phyloP scores from a whole-genome alignment of 345 rosid genomes.

The Eucalyptus leucophloia region DNA sequence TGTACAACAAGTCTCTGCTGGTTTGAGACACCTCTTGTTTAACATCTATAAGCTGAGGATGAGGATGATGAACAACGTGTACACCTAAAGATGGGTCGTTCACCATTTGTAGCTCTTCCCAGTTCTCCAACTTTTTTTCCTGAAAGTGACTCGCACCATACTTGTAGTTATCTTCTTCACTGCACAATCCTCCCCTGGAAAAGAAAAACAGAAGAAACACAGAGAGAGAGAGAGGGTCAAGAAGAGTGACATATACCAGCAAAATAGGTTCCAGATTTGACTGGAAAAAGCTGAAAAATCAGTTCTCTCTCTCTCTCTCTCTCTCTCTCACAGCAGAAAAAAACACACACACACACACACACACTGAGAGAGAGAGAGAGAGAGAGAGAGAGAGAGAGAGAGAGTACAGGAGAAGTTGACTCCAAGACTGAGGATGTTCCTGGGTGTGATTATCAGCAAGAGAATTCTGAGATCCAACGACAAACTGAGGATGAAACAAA shows the following conservation, averaged over 20 bases:
- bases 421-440: slow-evolving; percentile 50
- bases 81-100: not conserved
- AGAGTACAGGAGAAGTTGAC: slow-evolving; percentile 41
- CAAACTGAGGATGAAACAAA: slow-evolving; percentile 16
- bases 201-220: not conserved
- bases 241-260: not conserved
- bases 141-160: slow-evolving; percentile 10
- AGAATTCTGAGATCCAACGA: slow-evolving; percentile 28
- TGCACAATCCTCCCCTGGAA: slow-evolving; percentile 66
- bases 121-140: slow-evolving; percentile 47
- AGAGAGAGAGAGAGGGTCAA: not conserved
- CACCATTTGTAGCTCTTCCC: slow-evolving; percentile 7
- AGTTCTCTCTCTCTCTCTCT: not conserved
- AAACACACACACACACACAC: not conserved
- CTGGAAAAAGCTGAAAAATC: not conserved
- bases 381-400: not conserved
- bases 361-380: not conserved
- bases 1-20: not conserved
- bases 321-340: not conserved
- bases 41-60: slow-evolving; percentile 9
- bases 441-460: slow-evolving; percentile 9
- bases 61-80: not conserved
- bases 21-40: slow-evolving; percentile 22
- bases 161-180: slow-evolving; percentile 37
- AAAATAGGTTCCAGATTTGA: not conserved